phyloP scores from a whole-genome alignment of 2,329 filamentous ascomycete species.

The Metarhizium anisopliae region DNA sequence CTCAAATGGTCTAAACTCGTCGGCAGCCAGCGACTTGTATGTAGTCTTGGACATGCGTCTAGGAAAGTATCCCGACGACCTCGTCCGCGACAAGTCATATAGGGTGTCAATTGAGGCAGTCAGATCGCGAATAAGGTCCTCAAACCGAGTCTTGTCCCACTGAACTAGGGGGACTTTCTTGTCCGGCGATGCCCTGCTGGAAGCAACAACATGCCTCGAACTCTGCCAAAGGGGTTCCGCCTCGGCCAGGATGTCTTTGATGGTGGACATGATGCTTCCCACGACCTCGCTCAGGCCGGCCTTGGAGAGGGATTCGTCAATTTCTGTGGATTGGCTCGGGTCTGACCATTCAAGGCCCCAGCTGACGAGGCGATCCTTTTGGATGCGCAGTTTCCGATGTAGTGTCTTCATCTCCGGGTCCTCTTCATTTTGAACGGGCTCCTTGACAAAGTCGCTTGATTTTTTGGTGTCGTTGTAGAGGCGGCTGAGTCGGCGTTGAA shows the following conservation, averaged over 20 bases:
- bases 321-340: conserved; percentile 58
- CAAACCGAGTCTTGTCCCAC: conserved; percentile 65
- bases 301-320: conserved; percentile 61
- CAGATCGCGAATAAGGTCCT: conserved; percentile 64
- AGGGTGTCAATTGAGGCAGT: conserved; percentile 72
- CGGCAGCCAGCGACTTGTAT: conserved; percentile 26
- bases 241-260: conserved; percentile 71
- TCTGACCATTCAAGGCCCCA: conserved; percentile 81
- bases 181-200: conserved; percentile 35
- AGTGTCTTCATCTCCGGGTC: conserved; percentile 63
- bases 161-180: conserved; percentile 47
- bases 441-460: conserved; percentile 64
- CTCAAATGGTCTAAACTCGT: conserved; percentile 45
- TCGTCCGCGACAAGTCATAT: conserved; percentile 64
- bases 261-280: conserved; percentile 68
- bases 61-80: conserved; percentile 35
- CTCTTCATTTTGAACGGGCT: conserved; percentile 51
- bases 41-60: conserved; percentile 20
- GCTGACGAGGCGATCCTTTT: conserved; percentile 68
- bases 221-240: conserved; percentile 63
- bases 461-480: conserved; percentile 77
- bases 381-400: conserved; percentile 69
- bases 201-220: conserved; percentile 37
- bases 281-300: conserved; percentile 70
- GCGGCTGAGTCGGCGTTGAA: conserved; percentile 56